Evolutionary conservation across 768 basidiomycete species (phyloP), one percentile per base, ranked within the genome.

Genomic region (Kwoniella europaea): DNA sequence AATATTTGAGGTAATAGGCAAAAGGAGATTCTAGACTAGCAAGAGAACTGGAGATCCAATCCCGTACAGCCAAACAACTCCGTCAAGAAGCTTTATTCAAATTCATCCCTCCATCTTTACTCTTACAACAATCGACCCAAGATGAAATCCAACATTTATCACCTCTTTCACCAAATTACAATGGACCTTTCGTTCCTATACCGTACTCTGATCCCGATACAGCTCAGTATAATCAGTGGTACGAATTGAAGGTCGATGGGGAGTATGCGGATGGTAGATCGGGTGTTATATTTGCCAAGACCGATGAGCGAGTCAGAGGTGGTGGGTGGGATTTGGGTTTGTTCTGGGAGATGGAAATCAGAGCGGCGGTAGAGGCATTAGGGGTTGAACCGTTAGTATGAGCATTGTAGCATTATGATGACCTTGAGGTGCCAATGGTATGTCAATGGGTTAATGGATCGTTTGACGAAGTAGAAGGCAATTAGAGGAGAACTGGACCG

Each of bases 301-400:
- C 67, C n/a, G 75, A 76, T 52, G 79, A 79, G 7, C 77, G 71
- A 64, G 68, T 77, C 6, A 57, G 76, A 43, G 78, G 76, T 1
- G 82, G 82, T 20, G 82, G 79, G 12, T 83, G 64, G 54, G 76
- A 79, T 68, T 50, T 83, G 59, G 29, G 50, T 3, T 60, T 71
- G 55, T 75, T 82, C 27, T 82, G 81, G 82, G 74, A 76, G 57
- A 72, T 75, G 72, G 81, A 83, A 61, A 69, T 82, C 18, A 68
- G 76, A 18, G 20, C 35, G 13, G 81, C 79, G 15, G 72, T 80
- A 44, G 77, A 82, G 58, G 71, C 69, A 29, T 60, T 83, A 54
- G 79, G 78, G 2, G 44, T 81, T 24, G 74, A 77, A 62, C 77
- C 76, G 55, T 35, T 80, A 41, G 44, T 42, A 13, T 59, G 59